A percentile compares a stretch with the other conserved stretches of the same genome.
These are phyloP conservation scores for Coprinopsis strossmayeri DNA, from an alignment of 768 basidiomycete genomes.

Conservation along the genomic window DNA sequence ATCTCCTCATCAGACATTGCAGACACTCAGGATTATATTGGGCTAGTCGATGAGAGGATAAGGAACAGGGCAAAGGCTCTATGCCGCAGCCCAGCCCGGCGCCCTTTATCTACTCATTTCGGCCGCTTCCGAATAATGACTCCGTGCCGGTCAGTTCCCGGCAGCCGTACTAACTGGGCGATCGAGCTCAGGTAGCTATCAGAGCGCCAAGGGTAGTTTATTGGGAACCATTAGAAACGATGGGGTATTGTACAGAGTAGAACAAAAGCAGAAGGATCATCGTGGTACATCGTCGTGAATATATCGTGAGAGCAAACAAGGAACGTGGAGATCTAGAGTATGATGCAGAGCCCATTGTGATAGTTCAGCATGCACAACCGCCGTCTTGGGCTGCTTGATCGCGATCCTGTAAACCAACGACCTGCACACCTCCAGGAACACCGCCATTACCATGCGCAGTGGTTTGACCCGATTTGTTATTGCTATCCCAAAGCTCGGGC, in stretches of 20 bases:
- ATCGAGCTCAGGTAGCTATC: too few species aligned
- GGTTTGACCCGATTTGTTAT: slow-evolving; percentile 19
- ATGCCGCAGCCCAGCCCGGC: background rate
- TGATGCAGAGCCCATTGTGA: too few species aligned
- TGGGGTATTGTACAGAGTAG: too few species aligned
- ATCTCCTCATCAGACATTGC: slow-evolving; percentile 51
- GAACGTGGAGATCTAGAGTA: background rate
- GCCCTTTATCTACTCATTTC: slow-evolving; percentile 7
- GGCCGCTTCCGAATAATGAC: background rate
- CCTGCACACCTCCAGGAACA: slow-evolving; percentile 44
- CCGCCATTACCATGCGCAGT: slow-evolving; percentile 38
- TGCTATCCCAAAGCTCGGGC: slow-evolving; percentile 66
- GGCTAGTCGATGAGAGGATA: background rate
- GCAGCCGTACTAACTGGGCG: too few species aligned
- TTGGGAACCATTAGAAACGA: too few species aligned
- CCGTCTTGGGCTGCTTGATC: slow-evolving; percentile 11
- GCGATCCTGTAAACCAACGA: slow-evolving; percentile 30
- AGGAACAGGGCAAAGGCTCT: slow-evolving; percentile 1
- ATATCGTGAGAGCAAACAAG: too few species aligned
- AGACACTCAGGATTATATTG: slow-evolving; percentile 2
- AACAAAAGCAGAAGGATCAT: too few species aligned
- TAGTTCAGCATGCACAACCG: slow-evolving; percentile 26
- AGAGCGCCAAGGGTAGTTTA: too few species aligned
- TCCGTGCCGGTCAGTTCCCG: too few species aligned
- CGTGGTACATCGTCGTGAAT: background rate